Evolutionary conservation across 2,329 filamentous ascomycete genomes (phyloP), one percentile per base, ranked within the genome.

Genomic region (Ceratocystis alfenasii): DNA sequence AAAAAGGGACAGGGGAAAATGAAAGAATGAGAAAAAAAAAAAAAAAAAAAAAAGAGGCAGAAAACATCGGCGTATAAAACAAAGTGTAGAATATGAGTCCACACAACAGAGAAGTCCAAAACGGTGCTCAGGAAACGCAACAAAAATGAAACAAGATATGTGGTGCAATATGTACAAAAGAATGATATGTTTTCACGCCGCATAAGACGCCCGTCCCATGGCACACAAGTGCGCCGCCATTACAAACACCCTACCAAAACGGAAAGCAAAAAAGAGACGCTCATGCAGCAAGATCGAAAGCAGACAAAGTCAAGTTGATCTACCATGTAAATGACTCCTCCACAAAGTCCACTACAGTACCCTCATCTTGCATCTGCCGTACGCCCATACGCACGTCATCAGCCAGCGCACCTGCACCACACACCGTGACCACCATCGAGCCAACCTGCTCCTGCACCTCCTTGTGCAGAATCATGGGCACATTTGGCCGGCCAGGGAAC

Each of bases 401-500:
- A 7, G 86, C 87, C 70, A 93, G 75, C 1, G 83, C 83, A 28
- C 89, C 89, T 8, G 88, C 86, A 2, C 89, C 89, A 70, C 89
- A 92, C 25, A 91, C 87, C 10, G 86, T 87, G 57, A 97, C 90
- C 25, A 85, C 89, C 85, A 96, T 95, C 62, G 92, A 90, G 7
- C 94, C 94, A 65, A 90, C 79, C 74, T 94, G 89, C 71, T 88
- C 84, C 71, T 86, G 82, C 20, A 92, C 87, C 77, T 96, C 93
- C 76, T 88, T 87, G 69, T 85, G 81, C 60, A 97, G 78, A n/a
- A 97, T 77, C 0, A 88, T 84, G 22, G 85, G 81, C 57, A 95
- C 83, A 72, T 95, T 90, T 8, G 93, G 93, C 69, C 92, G 85
- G 1, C 94, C 93, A 1, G 91, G 88, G 74, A 90, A 90, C 87